Conservation (phyloP, 2,329 filamentous ascomycete genomes). For the Colletotrichum australisinense region DNA sequence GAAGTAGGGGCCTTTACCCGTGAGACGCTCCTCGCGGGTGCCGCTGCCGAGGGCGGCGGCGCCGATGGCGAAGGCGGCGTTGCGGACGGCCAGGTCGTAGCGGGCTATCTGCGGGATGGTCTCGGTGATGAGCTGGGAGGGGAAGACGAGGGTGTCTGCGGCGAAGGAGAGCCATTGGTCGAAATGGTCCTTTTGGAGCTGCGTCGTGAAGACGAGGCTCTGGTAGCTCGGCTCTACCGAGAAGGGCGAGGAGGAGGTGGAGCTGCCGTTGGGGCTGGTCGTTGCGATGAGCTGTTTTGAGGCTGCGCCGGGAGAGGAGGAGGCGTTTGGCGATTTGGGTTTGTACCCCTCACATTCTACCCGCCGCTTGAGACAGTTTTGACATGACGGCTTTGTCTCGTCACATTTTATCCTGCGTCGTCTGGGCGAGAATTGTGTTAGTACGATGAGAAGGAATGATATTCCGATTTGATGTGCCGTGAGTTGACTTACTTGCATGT, state of each 20-base stretch:
- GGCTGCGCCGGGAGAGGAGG: not conserved
- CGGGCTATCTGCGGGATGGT: constrained; percentile 37
- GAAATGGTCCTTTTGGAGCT: constrained; percentile 28
- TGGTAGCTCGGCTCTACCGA: constrained; percentile 24
- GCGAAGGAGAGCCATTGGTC: constrained; percentile 26
- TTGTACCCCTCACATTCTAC: constrained; percentile 27
- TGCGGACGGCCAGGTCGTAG: constrained; percentile 43
- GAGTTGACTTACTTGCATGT: constrained; percentile 30
- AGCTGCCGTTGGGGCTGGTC: not conserved
- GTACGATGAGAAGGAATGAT: not conserved
- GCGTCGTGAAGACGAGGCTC: constrained; percentile 20
- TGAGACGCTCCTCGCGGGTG: constrained; percentile 21
- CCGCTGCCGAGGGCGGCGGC: constrained; percentile 37
- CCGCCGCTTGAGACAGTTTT: constrained; percentile 24
- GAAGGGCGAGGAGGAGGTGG: constrained; percentile 18
- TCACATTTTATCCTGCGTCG: constrained; percentile 29
- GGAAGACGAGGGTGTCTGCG: constrained; percentile 16
- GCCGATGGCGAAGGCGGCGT: constrained; percentile 54
- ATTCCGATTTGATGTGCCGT: not conserved
- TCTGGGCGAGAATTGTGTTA: not conserved
- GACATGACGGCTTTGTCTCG: constrained; percentile 25
- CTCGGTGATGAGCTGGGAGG: constrained; percentile 22
- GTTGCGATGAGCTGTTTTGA: not conserved
- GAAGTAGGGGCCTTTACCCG: constrained; percentile 4
- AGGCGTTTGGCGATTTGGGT: not conserved